Conservation (phyloP, 805 yeast genomes). For the Wickerhamiella allomyrinae region DNA sequence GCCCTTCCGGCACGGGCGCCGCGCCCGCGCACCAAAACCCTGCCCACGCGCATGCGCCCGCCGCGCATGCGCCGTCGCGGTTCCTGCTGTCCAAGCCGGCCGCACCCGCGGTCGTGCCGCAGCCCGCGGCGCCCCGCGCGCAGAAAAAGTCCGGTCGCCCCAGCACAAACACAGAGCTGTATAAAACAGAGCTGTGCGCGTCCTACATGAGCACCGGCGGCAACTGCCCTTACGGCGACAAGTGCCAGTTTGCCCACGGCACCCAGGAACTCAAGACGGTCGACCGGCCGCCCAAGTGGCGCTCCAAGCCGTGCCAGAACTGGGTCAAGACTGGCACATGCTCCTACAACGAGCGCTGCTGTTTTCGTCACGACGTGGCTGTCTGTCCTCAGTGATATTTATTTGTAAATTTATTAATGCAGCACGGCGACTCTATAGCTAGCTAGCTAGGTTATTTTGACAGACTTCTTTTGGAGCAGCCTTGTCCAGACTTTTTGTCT, state of each 20-base stretch:
- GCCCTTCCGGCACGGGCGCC: background rate
- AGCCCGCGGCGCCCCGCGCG: constrained; percentile 1
- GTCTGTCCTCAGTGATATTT: constrained; percentile 7
- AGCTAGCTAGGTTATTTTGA: background rate
- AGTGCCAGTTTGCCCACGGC: constrained; percentile 94
- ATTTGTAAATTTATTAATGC: constrained; percentile 3
- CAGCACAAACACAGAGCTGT: constrained; percentile 44
- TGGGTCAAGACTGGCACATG: constrained; percentile 75
- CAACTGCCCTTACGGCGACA: constrained; percentile 71
- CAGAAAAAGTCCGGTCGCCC: constrained; percentile 23
- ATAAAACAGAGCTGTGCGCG: constrained; percentile 83
- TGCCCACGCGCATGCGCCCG: background rate
- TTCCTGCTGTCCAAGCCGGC: background rate
- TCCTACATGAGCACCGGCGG: constrained; percentile 57
- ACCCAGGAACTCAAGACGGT: constrained; percentile 56
- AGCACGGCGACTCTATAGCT: background rate
- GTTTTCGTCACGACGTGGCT: constrained; percentile 55
- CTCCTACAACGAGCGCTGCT: constrained; percentile 81
- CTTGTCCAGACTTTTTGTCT: too few species aligned
- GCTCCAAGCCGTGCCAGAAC: constrained; percentile 82
- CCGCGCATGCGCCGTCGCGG: background rate
- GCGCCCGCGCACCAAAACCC: background rate
- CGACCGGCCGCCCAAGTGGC: constrained; percentile 68
- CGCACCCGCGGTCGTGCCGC: background rate
- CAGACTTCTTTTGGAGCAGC: too few species aligned